These are phyloP conservation scores for Cryptococcus sp. DNA, from an alignment of 1,284 basidiomycete genomes.

Conservation along the genomic window DNA sequence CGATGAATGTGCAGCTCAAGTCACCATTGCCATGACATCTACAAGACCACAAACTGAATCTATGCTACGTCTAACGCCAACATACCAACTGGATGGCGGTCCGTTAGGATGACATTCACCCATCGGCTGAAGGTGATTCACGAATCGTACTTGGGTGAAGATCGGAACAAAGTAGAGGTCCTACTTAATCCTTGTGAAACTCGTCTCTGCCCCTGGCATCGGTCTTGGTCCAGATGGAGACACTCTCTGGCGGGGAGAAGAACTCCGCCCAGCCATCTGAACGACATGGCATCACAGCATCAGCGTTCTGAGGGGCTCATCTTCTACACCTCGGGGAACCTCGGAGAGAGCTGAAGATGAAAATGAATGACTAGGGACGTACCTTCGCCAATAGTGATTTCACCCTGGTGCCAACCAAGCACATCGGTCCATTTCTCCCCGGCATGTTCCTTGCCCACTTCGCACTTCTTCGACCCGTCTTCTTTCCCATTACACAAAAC, in stretches of 20 bases:
- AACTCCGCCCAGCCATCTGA: slow-evolving; percentile 61
- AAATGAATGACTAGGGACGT: slow-evolving; percentile 12
- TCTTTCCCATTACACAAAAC: slow-evolving; percentile 53
- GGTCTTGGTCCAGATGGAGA: slow-evolving; percentile 59
- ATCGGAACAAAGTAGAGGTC: too few species aligned
- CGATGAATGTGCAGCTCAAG: too few species aligned
- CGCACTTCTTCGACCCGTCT: slow-evolving; percentile 56
- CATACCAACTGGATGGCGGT: too few species aligned
- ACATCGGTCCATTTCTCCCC: slow-evolving; percentile 62
- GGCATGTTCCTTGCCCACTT: slow-evolving; percentile 59
- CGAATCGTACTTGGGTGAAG: too few species aligned
- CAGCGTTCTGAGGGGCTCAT: neutral
- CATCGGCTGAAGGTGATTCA: too few species aligned
- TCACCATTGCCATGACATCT: too few species aligned
- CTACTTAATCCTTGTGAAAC: slow-evolving; percentile 48
- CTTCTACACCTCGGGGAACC: neutral
- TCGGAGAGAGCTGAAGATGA: neutral
- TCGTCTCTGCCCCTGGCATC: slow-evolving; percentile 57
- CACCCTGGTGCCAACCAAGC: slow-evolving; percentile 60
- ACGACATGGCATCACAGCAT: neutral
- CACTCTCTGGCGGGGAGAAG: slow-evolving; percentile 55
- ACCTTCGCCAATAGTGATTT: slow-evolving; percentile 59
- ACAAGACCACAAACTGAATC: too few species aligned
- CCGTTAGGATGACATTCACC: too few species aligned
- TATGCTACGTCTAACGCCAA: too few species aligned